phyloP scores from a whole-genome alignment of 2,329 filamentous ascomycete species.

The Cadophora sp. region DNA sequence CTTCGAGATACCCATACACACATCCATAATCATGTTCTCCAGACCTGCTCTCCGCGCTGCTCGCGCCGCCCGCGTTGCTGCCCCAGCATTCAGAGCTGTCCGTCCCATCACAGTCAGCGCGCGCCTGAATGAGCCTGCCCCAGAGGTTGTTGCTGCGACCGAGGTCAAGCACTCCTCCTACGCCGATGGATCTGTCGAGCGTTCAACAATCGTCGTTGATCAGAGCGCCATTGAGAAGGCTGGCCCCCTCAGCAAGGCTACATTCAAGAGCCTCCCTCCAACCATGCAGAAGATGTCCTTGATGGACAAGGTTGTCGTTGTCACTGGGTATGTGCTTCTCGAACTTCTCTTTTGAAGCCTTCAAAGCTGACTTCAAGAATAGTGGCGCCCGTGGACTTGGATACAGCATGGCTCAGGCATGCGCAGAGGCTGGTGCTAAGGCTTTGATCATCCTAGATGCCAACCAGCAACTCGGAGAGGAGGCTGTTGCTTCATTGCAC shows the following conservation, averaged over 20 bases:
- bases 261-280: slow-evolving; percentile 63
- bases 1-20: slow-evolving; percentile 13
- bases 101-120: slow-evolving; percentile 38
- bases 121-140: slow-evolving; percentile 32
- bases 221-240: slow-evolving; percentile 34
- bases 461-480: slow-evolving; percentile 76
- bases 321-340: slow-evolving; percentile 68
- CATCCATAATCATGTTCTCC: slow-evolving; percentile 35
- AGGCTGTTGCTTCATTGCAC: slow-evolving; percentile 72
- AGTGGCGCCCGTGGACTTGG: slow-evolving; percentile 79
- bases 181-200: slow-evolving; percentile 33
- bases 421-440: slow-evolving; percentile 77
- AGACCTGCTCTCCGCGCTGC: slow-evolving; percentile 34
- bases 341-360: not conserved
- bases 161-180: slow-evolving; percentile 40
- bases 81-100: slow-evolving; percentile 30
- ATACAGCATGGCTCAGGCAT: slow-evolving; percentile 80
- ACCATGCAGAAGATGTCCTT: slow-evolving; percentile 75
- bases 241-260: slow-evolving; percentile 58
- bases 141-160: slow-evolving; percentile 41
- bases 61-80: slow-evolving; percentile 22
- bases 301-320: slow-evolving; percentile 72
- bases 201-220: slow-evolving; percentile 40
- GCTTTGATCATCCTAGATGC: slow-evolving; percentile 79
- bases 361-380: slow-evolving; percentile 20